phyloP scores from a whole-genome alignment of 2,329 filamentous ascomycete species.

The Fusarium sp. region DNA sequence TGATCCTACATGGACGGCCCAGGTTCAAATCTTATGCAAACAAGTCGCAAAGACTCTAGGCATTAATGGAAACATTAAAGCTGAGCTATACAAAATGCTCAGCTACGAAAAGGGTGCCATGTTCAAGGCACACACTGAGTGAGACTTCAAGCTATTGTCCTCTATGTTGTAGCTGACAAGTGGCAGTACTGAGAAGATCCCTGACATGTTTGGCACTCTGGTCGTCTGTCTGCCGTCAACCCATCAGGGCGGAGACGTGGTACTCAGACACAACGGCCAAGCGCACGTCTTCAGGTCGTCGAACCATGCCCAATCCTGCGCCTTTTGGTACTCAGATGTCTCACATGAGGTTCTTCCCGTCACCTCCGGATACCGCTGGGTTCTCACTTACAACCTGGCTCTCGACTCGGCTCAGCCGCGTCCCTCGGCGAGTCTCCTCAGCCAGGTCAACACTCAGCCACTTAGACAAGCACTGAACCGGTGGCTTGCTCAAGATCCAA shows the following conservation, averaged over 20 bases:
- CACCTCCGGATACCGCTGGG: constrained; percentile 60
- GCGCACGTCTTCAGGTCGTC: constrained; percentile 49
- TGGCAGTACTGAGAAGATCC: constrained; percentile 56
- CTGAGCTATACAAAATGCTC: constrained; percentile 60
- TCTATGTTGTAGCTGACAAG: background rate
- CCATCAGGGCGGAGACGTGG: constrained; percentile 60
- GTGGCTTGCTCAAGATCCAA: constrained; percentile 40
- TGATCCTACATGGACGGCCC: constrained; percentile 48
- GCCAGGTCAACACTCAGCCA: background rate
- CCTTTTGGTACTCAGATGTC: constrained; percentile 64
- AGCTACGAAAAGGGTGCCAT: constrained; percentile 63
- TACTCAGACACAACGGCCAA: constrained; percentile 53
- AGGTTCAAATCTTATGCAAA: constrained; percentile 40
- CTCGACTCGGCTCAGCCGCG: constrained; percentile 26
- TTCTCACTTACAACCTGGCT: constrained; percentile 65
- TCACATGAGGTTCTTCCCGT: constrained; percentile 63
- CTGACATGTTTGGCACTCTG: constrained; percentile 63
- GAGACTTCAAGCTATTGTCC: background rate
- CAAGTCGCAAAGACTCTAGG: constrained; percentile 48
- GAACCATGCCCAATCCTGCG: constrained; percentile 29
- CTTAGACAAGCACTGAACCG: constrained; percentile 39
- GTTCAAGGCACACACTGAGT: constrained; percentile 53
- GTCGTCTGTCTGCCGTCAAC: constrained; percentile 60
- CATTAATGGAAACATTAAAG: constrained; percentile 45
- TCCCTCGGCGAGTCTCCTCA: constrained; percentile 36